Base-by-base conservation (phyloP, 768 basidiomycete genomes). In the Lactarius akahatsu region DNA sequence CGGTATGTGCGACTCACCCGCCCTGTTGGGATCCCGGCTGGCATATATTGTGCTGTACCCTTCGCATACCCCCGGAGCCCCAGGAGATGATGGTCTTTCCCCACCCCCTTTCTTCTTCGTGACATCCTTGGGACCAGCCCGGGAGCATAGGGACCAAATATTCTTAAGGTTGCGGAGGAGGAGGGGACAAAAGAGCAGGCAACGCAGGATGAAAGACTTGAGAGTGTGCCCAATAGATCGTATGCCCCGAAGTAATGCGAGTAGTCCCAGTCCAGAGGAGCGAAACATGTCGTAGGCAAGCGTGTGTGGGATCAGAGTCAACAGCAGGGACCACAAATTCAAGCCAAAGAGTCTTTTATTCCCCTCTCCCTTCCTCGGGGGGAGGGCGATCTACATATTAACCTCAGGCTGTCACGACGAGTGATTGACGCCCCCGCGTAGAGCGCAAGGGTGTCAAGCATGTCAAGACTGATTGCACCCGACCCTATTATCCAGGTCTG, bases 171-270 rank as follows among this genome's bases (percentile, higher is more conserved):
- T 26, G 23, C 61, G 58, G 13, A 67, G 30, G 20, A 36, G 11
- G 20, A 36, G 32, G 0, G 62, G 52, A 57, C 38, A 55, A 43
- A 55, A 30, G 34, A 63, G 41, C 11, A 67, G 20, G 34, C 50
- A 59, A 15, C 50, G 61, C n/a, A 63, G 28, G 36, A 63, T 36
- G 57, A 66, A 47, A 32, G 66, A 38, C 40, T 54, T 67, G 50
- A 67, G 43, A 4, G 13, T 41, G 26, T 43, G 41, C 2, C 43
- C 26, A 7, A 67, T 34, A 20, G 28, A 63, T 38, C 52, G 50
- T 20, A 59, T 20, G 20, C 11, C 2, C 20, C 15, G 50, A 41
- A 67, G 28, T 28, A 67, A 13, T 20, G 57, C 40, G 18, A 41
- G 23, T n/a, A 63, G 43, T 26, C 26, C 13, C 5, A 20, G 10